phyloP scores from a whole-genome alignment of 371 early-diverging fungal genomes.

The Actinomucor elegans region DNA sequence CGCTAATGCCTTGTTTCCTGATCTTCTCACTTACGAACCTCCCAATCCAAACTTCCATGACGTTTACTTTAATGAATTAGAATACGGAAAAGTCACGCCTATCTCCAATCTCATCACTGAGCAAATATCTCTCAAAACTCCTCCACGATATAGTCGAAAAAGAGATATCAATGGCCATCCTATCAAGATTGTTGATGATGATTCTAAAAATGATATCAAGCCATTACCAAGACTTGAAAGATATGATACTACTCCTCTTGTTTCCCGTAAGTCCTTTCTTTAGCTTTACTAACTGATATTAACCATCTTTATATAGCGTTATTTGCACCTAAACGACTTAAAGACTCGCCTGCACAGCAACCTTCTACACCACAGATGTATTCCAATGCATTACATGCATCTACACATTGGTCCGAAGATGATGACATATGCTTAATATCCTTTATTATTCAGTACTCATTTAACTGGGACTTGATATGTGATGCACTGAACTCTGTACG shows the following conservation, averaged over 20 bases:
- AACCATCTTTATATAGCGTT: conserved; percentile 22
- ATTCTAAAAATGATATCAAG: conserved; percentile 28
- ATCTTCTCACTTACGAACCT: conserved; percentile 42
- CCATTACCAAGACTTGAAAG: conserved; percentile 30
- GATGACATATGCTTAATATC: conserved; percentile 67
- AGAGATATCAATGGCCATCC: conserved; percentile 34
- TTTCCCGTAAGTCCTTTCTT: conserved; percentile 27
- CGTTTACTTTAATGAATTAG: conserved; percentile 43
- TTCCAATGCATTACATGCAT: conserved; percentile 9
- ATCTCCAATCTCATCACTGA: conserved; percentile 34
- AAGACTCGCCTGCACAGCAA: conserved; percentile 45
- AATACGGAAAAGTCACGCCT: conserved; percentile 38
- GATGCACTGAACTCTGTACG: conserved; percentile 61
- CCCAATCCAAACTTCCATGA: conserved; percentile 46
- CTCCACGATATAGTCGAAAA: conserved; percentile 41
- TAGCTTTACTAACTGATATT: conserved; percentile 21
- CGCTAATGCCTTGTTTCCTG: conserved; percentile 41
- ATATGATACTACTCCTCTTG: conserved; percentile 23
- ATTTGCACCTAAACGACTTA: conserved; percentile 50
- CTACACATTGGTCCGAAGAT: conserved; percentile 63
- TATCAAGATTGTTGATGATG: conserved; percentile 26
- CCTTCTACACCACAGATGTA: conserved; percentile 47
- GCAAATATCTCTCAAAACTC: conserved; percentile 40
- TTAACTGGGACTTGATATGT: conserved; percentile 71
- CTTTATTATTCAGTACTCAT: conserved; percentile 57